Evolutionary conservation across 352 stramenopile species (phyloP), one percentile per base, ranked within the genome.

Genomic region (Phytophthora foliorum): DNA sequence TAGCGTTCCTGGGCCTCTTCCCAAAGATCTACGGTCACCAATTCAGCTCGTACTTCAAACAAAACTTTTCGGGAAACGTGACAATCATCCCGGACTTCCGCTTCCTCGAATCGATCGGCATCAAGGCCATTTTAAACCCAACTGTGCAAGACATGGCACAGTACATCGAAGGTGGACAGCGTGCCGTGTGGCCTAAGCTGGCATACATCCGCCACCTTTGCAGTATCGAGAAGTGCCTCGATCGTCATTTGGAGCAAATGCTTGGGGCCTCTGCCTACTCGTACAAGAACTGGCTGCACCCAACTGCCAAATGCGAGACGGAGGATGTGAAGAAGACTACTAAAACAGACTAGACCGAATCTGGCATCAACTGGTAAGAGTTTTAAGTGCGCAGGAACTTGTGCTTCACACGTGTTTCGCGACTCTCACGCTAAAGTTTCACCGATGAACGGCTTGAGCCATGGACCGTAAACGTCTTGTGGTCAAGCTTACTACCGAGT

Each of bases 51-150:
- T 90, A 79, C 52, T 80, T 98, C 77, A 89, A 92, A 48, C 94
- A 98, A 80, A 97, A 98, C 65, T 99, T 99, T 74, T 96, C 97
- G 50, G 97, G 96, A 24, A 98, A 99, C 75, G 91, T 99, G 50
- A 99, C 97, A 17, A 81, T 99, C 52, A 96, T 98, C 80, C 81
- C 90, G 8, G 88, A 92, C 36, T 93, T 98, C 58, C 77, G 96
- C 50, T 92, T 92, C 45, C 61, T 98, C 8, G 83, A 96, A 39
- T 80, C 79, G 5, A 94, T 93, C 38, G 86, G 89, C 21, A 78
- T 88, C 52, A 95, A 94, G 56, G 85, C 93, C 48, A 92, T 97
- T 53, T 41, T 85, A 32, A 97, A 97, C 61, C 89, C 91, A 29
- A 91, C 79, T 9, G 75, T 76, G 16, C 75, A 82, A n/a, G 85